Percentiles rank a stretch among this genome's conserved stretches.
Conservation (phyloP, 2,329 filamentous ascomycete species). For the Cytospora chrysosperma region DNA sequence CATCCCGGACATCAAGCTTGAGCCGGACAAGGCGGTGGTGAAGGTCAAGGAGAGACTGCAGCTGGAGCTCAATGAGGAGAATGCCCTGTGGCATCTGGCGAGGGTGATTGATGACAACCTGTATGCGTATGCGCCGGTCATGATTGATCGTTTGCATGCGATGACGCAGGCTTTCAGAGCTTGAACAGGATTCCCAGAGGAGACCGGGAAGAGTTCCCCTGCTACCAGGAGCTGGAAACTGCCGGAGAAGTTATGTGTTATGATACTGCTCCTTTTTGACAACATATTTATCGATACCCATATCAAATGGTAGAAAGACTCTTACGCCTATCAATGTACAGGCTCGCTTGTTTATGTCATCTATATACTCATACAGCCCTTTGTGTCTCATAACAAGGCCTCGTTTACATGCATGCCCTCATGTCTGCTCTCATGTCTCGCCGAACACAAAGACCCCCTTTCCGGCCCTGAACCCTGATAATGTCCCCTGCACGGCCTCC, state of each 20-base stretch:
- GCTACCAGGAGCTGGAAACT: not conserved
- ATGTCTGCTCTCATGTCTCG: slow-evolving; percentile 44
- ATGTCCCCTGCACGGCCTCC: slow-evolving; percentile 75
- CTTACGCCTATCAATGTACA: not conserved
- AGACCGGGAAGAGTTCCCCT: not conserved
- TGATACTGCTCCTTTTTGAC: slow-evolving; percentile 4
- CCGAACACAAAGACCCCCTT: slow-evolving; percentile 88
- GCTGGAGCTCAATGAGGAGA: slow-evolving; percentile 86
- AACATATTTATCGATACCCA: slow-evolving; percentile 8
- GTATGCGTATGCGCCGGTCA: slow-evolving; percentile 84
- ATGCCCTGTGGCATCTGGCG: slow-evolving; percentile 85
- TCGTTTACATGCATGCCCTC: no score
- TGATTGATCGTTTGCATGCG: slow-evolving; percentile 93
- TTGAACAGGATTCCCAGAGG: slow-evolving; percentile 35
- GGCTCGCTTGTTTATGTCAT: not conserved
- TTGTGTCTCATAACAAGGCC: no score
- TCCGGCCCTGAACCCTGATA: slow-evolving; percentile 79
- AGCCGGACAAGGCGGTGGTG: slow-evolving; percentile 88
- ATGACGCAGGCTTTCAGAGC: slow-evolving; percentile 88
- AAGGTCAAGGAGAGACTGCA: slow-evolving; percentile 96
- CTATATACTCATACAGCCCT: not conserved
- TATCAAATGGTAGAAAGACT: not conserved
- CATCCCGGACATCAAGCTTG: slow-evolving; percentile 89
- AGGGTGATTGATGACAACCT: slow-evolving; percentile 87
- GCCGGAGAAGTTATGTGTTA: not conserved